Conservation (phyloP, 345 rosid species). For the Triadica sebifera region DNA sequence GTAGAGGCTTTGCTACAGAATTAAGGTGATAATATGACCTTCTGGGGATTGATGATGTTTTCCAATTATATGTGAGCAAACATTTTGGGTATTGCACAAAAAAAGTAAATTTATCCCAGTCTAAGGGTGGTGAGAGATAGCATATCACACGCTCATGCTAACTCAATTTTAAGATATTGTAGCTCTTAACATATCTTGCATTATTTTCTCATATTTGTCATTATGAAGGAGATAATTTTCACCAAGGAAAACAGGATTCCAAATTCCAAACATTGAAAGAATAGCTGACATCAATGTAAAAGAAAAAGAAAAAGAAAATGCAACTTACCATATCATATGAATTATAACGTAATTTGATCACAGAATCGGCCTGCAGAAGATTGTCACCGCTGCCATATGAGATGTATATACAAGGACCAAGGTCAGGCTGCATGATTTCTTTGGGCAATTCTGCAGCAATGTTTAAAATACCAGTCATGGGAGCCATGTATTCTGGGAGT, state of each 20-base stretch:
- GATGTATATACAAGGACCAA: slow-evolving; percentile 77
- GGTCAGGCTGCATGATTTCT: slow-evolving; percentile 46
- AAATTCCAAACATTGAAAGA: not conserved
- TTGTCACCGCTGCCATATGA: slow-evolving; percentile 75
- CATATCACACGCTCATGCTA: no score
- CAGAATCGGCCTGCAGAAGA: slow-evolving; percentile 46
- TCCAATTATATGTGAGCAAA: no score
- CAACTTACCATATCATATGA: slow-evolving; percentile 69
- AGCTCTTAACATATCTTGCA: no score
- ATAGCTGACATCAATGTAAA: not conserved
- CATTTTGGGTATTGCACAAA: no score
- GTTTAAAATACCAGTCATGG: slow-evolving; percentile 60
- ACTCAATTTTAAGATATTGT: no score
- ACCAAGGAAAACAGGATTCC: not conserved
- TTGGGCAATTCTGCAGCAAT: slow-evolving; percentile 64
- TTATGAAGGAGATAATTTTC: no score
- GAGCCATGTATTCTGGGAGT: slow-evolving; percentile 83
- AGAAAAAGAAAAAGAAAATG: slow-evolving; percentile 15
- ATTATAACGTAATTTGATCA: slow-evolving; percentile 64
- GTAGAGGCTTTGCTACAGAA: no score
- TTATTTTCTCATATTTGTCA: no score
- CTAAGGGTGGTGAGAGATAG: no score
- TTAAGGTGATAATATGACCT: no score
- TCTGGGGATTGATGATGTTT: no score
- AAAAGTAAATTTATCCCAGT: no score